Evolutionary conservation across 345 rosid genomes (phyloP), one percentile per base, ranked within the genome.

Genomic region (Linum usitatissimum): DNA sequence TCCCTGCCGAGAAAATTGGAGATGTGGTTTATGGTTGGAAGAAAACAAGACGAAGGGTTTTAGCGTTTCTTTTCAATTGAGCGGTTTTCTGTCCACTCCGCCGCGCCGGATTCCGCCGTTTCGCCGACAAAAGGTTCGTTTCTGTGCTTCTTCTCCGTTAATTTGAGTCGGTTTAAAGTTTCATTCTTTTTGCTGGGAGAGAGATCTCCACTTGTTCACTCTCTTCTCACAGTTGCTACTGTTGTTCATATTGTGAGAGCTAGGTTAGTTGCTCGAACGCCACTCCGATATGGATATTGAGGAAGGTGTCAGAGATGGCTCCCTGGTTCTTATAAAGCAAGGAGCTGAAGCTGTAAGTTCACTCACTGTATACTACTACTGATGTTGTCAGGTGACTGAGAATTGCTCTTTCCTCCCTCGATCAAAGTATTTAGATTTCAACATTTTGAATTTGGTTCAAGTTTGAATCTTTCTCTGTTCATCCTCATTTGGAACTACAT

Each of bases 311-410:
- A 60, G 48, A 13, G 63, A 72, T 55, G 65, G 48, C 21, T 60
- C 76, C n/a, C 71, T 67, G 19, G 15, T 55, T 39, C 66, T 72
- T 21, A 40, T 72, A 6, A 72, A 72, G 71, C 76, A 72, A 68
- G 76, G 76, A 62, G 76, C 76, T 59, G 76, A 72, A 60, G 76
- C 76, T 8, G 76, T 72, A 45, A 60, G 71, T 60, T 64, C 53
- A 0, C 2, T 59, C 40, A 45, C 51, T 45, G 1, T 13, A 45
- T 42, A 8, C 49, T 42, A 42, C 15, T 6, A 10, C 51, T 10
- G 15, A 3, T 45, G 51, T 10, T 45, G 7, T 12, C 51, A 7
- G 14, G 5, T 40, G 10, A 40, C 8, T 12, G 13, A 12, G 48
- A 40, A 6, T 40, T 40, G 10, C 48, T 40, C 15, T 45, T 7